Base-by-base conservation (phyloP, 129 eudicot genomes). In the Chrysanthemum makinoi region DNA sequence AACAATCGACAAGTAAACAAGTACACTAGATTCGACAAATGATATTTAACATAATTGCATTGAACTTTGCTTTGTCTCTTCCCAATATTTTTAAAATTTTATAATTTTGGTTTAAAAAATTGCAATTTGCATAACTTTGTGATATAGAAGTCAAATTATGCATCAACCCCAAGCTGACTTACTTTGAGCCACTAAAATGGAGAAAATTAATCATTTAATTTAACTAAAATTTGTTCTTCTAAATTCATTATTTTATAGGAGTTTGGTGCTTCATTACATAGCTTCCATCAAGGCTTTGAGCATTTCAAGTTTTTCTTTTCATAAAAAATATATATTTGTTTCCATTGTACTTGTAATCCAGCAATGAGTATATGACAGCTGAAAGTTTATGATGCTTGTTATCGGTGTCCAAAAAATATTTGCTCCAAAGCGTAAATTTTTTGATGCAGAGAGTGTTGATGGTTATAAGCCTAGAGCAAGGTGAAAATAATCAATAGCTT, bases 21-120 rank as follows among this genome's bases (percentile, higher is more conserved):
- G 73, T 78, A 78, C 82, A 71, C 77, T 78, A 65, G 77, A 78
- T 64, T 71, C 77, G 82, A 78, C 77, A 78, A 78, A 78, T 51
- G 39, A 63, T 44, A 62, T 63, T 16, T 44, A 71, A 71, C 82
- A 78, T 47, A 78, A 65, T 56, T 78, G 68, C 74, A 68, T 76
- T 68, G 80, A 76, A 67, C 54, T 76, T 76, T 76, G 73, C 26
- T 78, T 78, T 71, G 77, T 71, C 67, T 78, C 64, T 78, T 71
- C 72, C 77, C 62, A 56, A 64, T 24, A 64, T 18, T 6, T 67
- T n/a, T 58, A 17, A 10, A 28, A 30, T 30, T 17, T 12, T 63
- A 19, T 17, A 63, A 51, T 47, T 19, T 62, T 9, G 10, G 46
- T 12, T 18, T 17, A 14, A 17, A 50, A 51, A 43, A 53, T 44